These are phyloP conservation scores for Chaetothyriales sp. DNA, from an alignment of 2,329 filamentous ascomycete species.

Conservation along the genomic window DNA sequence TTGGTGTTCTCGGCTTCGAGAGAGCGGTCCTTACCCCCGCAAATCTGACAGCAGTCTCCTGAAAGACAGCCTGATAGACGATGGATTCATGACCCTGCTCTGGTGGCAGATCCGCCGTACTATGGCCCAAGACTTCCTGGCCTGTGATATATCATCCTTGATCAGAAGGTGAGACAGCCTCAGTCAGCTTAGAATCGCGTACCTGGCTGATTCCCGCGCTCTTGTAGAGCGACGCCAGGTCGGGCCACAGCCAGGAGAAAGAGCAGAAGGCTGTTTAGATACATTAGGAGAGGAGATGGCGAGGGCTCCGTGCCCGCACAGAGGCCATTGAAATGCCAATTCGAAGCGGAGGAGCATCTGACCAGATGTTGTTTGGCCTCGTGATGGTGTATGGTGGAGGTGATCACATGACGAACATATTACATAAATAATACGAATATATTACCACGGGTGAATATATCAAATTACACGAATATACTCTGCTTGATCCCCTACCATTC, in stretches of 20 bases:
- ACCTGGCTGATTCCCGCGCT: constrained; percentile 7
- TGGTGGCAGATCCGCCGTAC: neutral
- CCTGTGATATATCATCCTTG: neutral
- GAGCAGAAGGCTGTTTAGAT: neutral
- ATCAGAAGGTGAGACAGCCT: neutral
- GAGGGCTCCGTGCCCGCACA: constrained; percentile 7
- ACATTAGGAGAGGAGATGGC: constrained; percentile 1
- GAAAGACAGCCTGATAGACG: neutral
- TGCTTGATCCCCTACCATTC: too few relatives aligned
- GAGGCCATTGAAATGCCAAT: neutral
- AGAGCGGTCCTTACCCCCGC: constrained; percentile 5
- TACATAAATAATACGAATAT: too few relatives aligned
- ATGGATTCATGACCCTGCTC: constrained; percentile 2
- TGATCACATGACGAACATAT: neutral
- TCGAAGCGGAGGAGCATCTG: neutral
- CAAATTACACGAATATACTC: too few relatives aligned
- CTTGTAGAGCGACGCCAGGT: neutral
- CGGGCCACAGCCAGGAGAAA: constrained; percentile 1
- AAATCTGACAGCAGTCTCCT: constrained; percentile 3
- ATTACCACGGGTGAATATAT: too few relatives aligned
- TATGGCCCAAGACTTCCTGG: neutral
- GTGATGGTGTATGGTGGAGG: neutral
- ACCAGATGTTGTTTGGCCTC: neutral
- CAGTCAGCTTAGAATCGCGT: neutral
- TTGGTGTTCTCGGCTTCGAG: constrained; percentile 1